Evolutionary conservation across 2,329 filamentous ascomycete species (phyloP).

Genomic region (Penicillium sp.): DNA sequence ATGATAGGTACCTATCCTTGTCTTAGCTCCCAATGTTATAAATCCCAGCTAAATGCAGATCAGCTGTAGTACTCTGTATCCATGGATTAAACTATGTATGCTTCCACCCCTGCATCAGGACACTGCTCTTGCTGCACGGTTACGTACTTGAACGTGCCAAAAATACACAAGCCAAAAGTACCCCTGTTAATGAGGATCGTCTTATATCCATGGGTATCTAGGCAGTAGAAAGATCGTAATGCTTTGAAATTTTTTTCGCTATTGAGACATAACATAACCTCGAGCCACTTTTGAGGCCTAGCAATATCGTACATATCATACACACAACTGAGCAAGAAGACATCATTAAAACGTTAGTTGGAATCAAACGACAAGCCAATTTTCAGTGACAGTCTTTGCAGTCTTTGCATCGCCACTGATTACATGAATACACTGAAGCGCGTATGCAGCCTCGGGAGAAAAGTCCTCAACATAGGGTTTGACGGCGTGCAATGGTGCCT

Average conservation of each 20-base stretch:
- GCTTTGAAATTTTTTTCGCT: neutral
- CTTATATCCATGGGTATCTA: no score
- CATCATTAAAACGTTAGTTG: neutral
- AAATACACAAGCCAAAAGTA: no score
- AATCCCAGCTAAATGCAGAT: neutral
- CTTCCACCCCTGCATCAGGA: neutral
- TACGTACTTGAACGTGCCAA: neutral
- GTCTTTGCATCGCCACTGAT: conserved; percentile 63
- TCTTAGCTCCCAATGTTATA: no score
- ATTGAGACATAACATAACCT: neutral
- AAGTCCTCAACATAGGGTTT: conserved; percentile 57
- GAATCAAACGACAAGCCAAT: conserved; percentile 57
- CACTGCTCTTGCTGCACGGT: neutral
- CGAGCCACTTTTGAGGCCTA: neutral
- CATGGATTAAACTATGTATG: neutral
- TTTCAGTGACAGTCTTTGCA: conserved; percentile 62
- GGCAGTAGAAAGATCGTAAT: no score
- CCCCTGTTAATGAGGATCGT: no score
- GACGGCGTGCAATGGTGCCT: conserved; percentile 3
- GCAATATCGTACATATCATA: conserved; percentile 1
- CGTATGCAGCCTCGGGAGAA: conserved; percentile 71
- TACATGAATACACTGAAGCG: conserved; percentile 68
- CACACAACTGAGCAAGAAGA: neutral
- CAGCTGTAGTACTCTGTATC: neutral
- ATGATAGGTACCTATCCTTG: no score